phyloP scores from a whole-genome alignment of 176 grass and related monocot species.

The Elaeis guineensis region DNA sequence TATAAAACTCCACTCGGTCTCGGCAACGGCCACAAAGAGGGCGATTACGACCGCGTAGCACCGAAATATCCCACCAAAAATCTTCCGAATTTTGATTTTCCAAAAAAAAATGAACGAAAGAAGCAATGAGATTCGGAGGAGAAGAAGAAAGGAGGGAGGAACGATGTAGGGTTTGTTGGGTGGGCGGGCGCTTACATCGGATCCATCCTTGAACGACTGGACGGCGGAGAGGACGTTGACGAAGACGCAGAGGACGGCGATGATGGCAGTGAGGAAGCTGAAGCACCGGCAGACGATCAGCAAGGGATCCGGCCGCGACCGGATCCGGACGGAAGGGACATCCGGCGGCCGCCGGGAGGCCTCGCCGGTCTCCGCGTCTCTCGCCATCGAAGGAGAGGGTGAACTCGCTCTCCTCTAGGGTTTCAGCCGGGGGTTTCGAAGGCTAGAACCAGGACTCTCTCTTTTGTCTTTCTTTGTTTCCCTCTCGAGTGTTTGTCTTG shows the following conservation, averaged over 20 bases:
- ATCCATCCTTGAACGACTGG: slow-evolving; percentile 44
- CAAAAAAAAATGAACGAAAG: background rate
- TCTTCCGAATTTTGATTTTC: slow-evolving; percentile 22
- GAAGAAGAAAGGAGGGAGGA: background rate
- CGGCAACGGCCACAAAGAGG: slow-evolving; percentile 57
- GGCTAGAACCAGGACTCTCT: too few relatives aligned
- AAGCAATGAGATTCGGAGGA: background rate
- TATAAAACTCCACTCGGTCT: slow-evolving; percentile 85
- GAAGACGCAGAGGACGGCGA: slow-evolving; percentile 59
- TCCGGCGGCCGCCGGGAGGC: slow-evolving; percentile 1
- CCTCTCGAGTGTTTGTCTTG: too few relatives aligned
- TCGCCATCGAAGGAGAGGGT: slow-evolving; percentile 6
- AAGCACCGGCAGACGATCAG: slow-evolving; percentile 86
- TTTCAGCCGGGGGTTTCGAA: too few relatives aligned
- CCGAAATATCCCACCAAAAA: slow-evolving; percentile 80
- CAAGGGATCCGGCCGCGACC: slow-evolving; percentile 45
- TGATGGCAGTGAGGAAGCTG: slow-evolving; percentile 63
- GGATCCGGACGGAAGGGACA: background rate
- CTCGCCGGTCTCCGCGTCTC: slow-evolving; percentile 1
- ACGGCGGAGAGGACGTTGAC: slow-evolving; percentile 74
- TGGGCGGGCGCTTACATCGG: slow-evolving; percentile 26
- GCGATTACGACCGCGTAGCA: slow-evolving; percentile 77
- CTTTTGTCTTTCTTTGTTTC: too few relatives aligned
- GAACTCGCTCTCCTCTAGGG: too few relatives aligned
- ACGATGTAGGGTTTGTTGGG: too few relatives aligned